Conservation (phyloP, 2,329 filamentous ascomycete genomes). For the Fusarium virguliforme region DNA sequence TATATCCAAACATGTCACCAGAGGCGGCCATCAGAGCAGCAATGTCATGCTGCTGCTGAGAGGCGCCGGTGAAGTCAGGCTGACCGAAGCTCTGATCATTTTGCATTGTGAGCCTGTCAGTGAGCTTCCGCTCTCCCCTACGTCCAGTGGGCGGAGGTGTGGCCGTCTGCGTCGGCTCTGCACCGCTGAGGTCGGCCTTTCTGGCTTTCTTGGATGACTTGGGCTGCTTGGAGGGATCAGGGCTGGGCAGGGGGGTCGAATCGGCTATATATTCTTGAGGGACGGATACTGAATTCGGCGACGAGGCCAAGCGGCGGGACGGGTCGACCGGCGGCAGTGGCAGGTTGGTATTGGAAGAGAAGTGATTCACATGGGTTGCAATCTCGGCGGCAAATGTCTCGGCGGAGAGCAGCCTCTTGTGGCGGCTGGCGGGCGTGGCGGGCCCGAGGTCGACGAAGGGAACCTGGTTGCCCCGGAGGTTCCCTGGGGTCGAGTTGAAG, state of each 20-base stretch:
- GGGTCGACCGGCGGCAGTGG: constrained; percentile 74
- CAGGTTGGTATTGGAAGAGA: constrained; percentile 68
- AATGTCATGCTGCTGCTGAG: constrained; percentile 66
- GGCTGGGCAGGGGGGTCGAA: constrained; percentile 51
- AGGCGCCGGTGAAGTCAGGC: constrained; percentile 65
- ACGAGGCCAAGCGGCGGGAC: constrained; percentile 71
- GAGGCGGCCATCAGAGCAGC: constrained; percentile 63
- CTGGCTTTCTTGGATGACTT: constrained; percentile 64
- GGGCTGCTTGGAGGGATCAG: constrained; percentile 46
- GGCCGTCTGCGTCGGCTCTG: constrained; percentile 65
- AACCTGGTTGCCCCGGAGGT: constrained; percentile 65
- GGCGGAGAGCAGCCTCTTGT: constrained; percentile 68
- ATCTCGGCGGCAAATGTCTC: constrained; percentile 67
- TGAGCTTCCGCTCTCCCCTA: constrained; percentile 71
- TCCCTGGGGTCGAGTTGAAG: constrained; percentile 76
- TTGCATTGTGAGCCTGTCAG: constrained; percentile 71
- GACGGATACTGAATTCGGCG: constrained; percentile 63
- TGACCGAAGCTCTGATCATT: constrained; percentile 70
- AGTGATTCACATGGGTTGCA: constrained; percentile 75
- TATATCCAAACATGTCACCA: constrained; percentile 73
- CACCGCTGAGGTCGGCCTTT: constrained; percentile 60
- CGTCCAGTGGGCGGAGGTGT: constrained; percentile 74
- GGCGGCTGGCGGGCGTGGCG: constrained; percentile 57
- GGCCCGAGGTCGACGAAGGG: constrained; percentile 64
- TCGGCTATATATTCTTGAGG: constrained; percentile 53